Evolutionary conservation across 2,329 filamentous ascomycete genomes (phyloP), one percentile per base, ranked within the genome.

Genomic region (Zopfia rhizophila): DNA sequence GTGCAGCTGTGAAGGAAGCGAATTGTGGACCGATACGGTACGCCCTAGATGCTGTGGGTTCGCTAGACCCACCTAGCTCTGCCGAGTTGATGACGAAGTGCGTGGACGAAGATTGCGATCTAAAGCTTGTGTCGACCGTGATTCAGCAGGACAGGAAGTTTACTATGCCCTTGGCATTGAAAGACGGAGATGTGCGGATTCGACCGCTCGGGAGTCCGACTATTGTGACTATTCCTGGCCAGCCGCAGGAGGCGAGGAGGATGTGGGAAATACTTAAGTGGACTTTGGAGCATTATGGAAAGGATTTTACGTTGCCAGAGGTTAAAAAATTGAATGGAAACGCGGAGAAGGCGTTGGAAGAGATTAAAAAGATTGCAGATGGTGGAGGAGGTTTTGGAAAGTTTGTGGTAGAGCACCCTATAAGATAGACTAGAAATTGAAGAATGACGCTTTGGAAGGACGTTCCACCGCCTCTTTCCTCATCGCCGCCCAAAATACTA

Each of bases 271-370:
- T 13, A 23, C 38, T 39, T 7, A 13, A 29, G 13, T 49, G 41
- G 45, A 33, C 39, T 6, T 18, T 49, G 13, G 23, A 39, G 16
- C 33, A 49, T 19, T 49, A 49, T 22, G 46, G 46, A 14, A 23
- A 16, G 22, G 14, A 19, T 19, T 32, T 32, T 16, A 16, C 10
- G 14, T 16, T 32, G 23, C 38, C 38, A 3, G 22, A 18, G 10
- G 38, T 48, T 5, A 35, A 48, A 19, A 17, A 22, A 5, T 37
- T 48, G 10, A 18, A 21, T 14, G 45, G 38, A 11, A 31, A 24
- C 4, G 25, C 45, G 7, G 39, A 48, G 7, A 40, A 46, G 8
- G 43, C 37, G 19, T n/a, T 46, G 25, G 21, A 41, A 25, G 29
- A 32, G 21, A 7, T 41, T 6, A 7, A 32, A 11, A 41, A 41